These are phyloP conservation scores for Hippophae gyantsensis DNA, from an alignment of 306 rosid species.

Conservation along the genomic window DNA sequence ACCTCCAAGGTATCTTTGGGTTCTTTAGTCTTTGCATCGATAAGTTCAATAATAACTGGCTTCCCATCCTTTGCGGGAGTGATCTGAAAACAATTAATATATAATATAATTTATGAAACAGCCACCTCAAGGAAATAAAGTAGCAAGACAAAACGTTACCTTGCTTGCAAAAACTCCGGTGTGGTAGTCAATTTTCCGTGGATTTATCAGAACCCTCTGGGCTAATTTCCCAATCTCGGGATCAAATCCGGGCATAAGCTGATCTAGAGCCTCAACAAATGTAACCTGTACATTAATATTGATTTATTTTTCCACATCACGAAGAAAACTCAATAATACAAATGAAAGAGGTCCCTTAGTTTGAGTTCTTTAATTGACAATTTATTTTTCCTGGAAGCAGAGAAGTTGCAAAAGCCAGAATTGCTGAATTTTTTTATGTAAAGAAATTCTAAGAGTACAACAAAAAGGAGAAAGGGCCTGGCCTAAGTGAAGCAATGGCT, in stretches of 20 bases:
- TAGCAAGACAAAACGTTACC: constrained; percentile 40
- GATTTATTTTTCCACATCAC: constrained; percentile 6
- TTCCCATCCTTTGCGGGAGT: constrained; percentile 98
- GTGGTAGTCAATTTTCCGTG: constrained; percentile 82
- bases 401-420: background rate
- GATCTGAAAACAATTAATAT: constrained; percentile 39
- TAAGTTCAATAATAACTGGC: constrained; percentile 85
- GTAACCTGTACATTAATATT: constrained; percentile 63
- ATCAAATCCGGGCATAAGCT: constrained; percentile 99
- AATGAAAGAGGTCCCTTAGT: background rate
- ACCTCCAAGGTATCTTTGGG: constrained; percentile 93
- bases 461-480: background rate
- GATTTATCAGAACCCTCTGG: constrained; percentile 87
- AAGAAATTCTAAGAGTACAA: background rate
- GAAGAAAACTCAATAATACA: background rate
- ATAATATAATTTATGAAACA: constrained; percentile 9
- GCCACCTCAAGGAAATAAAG: constrained; percentile 11
- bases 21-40: constrained; percentile 91
- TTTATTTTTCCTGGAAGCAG: background rate
- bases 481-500: constrained; percentile 11
- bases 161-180: constrained; percentile 93
- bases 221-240: constrained; percentile 98
- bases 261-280: constrained; percentile 90
- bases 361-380: background rate
- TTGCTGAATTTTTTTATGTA: background rate